These are phyloP conservation scores for Gymnopilus dilepis DNA, from an alignment of 768 basidiomycete genomes.

Conservation along the genomic window DNA sequence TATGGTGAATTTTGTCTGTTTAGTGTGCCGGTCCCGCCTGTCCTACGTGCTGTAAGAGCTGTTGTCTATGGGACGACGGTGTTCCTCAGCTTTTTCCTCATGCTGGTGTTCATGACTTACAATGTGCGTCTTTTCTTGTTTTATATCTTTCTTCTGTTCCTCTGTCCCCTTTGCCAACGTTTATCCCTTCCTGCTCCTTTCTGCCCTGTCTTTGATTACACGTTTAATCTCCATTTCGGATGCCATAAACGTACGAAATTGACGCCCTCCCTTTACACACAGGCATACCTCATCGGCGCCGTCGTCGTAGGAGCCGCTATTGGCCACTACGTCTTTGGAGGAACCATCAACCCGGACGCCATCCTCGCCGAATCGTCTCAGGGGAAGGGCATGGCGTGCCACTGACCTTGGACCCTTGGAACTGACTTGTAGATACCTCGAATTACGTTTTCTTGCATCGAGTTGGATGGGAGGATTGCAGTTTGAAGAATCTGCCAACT, in stretches of 20 bases:
- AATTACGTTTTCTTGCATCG: neutral
- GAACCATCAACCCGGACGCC: conserved; percentile 65
- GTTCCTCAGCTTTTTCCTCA: conserved; percentile 86
- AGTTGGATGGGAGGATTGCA: no score
- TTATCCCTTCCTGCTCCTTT: neutral
- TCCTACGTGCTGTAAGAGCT: conserved; percentile 63
- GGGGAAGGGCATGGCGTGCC: conserved; percentile 82
- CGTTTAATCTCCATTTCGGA: no score
- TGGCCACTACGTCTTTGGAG: conserved; percentile 82
- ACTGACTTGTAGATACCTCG: no score
- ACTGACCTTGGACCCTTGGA: conserved; percentile 42
- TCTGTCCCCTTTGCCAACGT: neutral
- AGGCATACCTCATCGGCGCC: conserved; percentile 88
- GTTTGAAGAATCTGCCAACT: no score
- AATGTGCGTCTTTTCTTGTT: conserved; percentile 56
- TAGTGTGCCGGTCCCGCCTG: conserved; percentile 56
- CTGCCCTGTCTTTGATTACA: neutral
- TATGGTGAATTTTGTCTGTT: neutral
- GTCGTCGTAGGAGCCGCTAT: conserved; percentile 82
- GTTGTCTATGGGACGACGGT: conserved; percentile 75
- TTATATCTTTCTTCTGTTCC: neutral
- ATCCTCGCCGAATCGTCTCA: conserved; percentile 47
- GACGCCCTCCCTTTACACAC: neutral
- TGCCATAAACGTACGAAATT: no score
- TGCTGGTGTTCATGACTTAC: conserved; percentile 97